Evolutionary conservation across 331 rosid species (phyloP).

Genomic region (Quercus lobata): DNA sequence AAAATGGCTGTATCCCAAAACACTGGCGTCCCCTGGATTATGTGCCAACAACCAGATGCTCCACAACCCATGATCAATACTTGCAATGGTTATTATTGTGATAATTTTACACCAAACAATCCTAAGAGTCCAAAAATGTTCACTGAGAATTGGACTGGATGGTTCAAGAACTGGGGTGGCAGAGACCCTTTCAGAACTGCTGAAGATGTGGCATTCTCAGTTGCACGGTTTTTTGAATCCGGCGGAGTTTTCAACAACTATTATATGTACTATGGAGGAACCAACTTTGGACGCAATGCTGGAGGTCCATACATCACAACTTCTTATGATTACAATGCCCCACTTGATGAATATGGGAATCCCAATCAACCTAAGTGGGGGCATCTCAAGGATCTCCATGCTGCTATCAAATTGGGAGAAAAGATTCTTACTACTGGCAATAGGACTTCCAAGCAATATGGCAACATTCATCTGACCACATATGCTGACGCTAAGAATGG

Average conservation of each 20-base stretch:
- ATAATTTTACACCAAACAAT: conserved; percentile 32
- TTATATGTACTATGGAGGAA: conserved; percentile 46
- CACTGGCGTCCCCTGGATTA: conserved; percentile 57
- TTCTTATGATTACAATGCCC: conserved; percentile 24
- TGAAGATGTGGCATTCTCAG: conserved; percentile 51
- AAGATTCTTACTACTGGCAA: conserved; percentile 2
- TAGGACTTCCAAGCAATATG: not conserved
- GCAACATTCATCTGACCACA: not conserved
- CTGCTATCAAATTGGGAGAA: conserved; percentile 1
- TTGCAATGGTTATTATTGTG: conserved; percentile 60
- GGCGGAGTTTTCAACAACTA: conserved; percentile 61
- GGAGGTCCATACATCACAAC: conserved; percentile 30
- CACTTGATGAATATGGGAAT: conserved; percentile 26
- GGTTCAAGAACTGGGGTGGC: conserved; percentile 56
- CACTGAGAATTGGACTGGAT: conserved; percentile 62
- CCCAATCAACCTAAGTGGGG: conserved; percentile 30
- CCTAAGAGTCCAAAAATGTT: conserved; percentile 41
- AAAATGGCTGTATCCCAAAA: conserved; percentile 37
- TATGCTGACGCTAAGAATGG: not conserved
- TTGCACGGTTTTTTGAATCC: conserved; percentile 48
- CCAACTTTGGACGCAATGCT: conserved; percentile 25
- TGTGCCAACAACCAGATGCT: conserved; percentile 50
- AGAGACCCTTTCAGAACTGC: conserved; percentile 44
- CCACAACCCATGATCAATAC: conserved; percentile 51
- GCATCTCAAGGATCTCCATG: conserved; percentile 24